Evolutionary conservation across 805 yeast species (phyloP), one percentile per base, ranked within the genome.

Genomic region (Huiozyma naganishii): DNA sequence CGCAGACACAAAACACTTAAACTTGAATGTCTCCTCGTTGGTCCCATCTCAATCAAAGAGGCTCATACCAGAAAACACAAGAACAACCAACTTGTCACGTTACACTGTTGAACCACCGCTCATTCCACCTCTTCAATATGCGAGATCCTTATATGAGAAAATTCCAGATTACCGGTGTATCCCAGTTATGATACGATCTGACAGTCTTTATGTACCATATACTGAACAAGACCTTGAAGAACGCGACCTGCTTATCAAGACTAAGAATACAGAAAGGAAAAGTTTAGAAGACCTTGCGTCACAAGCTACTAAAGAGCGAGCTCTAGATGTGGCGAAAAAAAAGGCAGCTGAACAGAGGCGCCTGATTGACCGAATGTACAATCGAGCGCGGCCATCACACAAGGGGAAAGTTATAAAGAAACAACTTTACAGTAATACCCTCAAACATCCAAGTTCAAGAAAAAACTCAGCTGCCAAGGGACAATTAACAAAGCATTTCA

Each of bases 61-160:
- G 3, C 32, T 29, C 29, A 36, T 13, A 34, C 33, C 36, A 35
- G 39, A 34, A 17, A 33, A 40, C 11, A 29, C 10, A n/a, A n/a
- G 30, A 6, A 3, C 30, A 28, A 36, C 30, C 6, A 29, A 13
- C 3, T 13, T 17, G 36, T 27, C 10, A 12, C 12, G 35, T 8
- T 17, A 17, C 23, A 17, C 23, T 17, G 23, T 17, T 17, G 23
- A 17, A 17, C 23, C 23, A 17, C 23, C 23, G 9, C 59, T 60
- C 6, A 46, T 50, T 6, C 53, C 61, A 3, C 63, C 62, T 3
- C 32, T 58, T 29, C 60, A 56, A 33, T 58, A 57, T 45, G 62
- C 63, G 4, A 55, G 55, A 41, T 51, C 55, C 30, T 49, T 58
- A n/a, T 58, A 58, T 43, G 59, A 58, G 28, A 55, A 53, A 37